These are phyloP conservation scores for Quercus bicolor DNA, from an alignment of 306 rosid genomes.

Conservation along the genomic window DNA sequence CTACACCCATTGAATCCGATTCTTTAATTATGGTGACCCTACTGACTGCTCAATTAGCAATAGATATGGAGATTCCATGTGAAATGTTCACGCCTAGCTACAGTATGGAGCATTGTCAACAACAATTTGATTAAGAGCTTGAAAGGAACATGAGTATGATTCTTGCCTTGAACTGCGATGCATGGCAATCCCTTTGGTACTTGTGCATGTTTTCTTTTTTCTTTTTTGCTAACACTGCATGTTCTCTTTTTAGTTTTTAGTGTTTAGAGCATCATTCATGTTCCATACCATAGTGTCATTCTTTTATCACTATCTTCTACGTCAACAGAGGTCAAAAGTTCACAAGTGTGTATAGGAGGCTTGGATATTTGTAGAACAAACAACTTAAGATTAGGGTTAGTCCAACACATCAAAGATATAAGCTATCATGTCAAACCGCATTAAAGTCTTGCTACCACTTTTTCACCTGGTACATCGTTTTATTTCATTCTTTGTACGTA, in stretches of 20 bases:
- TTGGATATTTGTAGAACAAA: too few relatives aligned
- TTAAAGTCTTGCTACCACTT: too few relatives aligned
- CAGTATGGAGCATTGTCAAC: not conserved
- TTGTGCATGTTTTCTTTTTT: not conserved
- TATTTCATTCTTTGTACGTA: too few relatives aligned
- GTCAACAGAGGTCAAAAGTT: not conserved
- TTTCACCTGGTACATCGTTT: too few relatives aligned
- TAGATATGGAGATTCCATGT: not conserved
- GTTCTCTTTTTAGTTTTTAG: not conserved
- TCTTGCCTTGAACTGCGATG: not conserved
- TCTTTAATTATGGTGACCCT: slow-evolving; percentile 16
- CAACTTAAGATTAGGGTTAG: too few relatives aligned
- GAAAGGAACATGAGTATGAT: not conserved
- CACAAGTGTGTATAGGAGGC: too few relatives aligned
- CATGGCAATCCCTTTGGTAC: not conserved
- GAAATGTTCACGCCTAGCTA: slow-evolving; percentile 1
- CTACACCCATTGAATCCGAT: slow-evolving; percentile 36
- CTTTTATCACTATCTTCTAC: not conserved
- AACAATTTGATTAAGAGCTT: not conserved
- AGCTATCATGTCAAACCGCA: too few relatives aligned
- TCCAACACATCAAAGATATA: too few relatives aligned
- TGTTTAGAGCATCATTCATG: not conserved
- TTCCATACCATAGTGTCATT: not conserved
- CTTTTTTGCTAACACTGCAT: not conserved
- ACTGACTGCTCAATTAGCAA: slow-evolving; percentile 7